Evolutionary conservation across 352 stramenopile species (phyloP), one percentile per base, ranked within the genome.

Genomic region (Phytophthora sansomeana): DNA sequence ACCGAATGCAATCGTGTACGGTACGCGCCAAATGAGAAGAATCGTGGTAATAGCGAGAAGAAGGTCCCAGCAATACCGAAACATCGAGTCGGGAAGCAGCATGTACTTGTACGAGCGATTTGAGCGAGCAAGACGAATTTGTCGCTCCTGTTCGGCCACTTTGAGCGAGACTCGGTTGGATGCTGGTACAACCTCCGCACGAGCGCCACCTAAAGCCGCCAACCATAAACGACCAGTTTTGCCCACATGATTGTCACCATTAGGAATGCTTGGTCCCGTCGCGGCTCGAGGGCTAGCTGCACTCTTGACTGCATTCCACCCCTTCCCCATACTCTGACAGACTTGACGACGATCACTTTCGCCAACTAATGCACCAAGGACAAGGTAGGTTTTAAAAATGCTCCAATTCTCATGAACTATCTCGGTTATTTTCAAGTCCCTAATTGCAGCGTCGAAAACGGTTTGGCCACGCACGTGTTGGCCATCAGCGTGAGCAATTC

Each of bases 131-230:
- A 82, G 62, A 30, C 77, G 80, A 57, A 85, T 28, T 54, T 69
- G 67, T 13, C 75, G 69, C 58, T 89, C 80, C 9, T 86, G 76
- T 16, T 85, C 80, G 10, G 74, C 65, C 28, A 89, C 77, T 67
- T 79, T 80, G 29, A 89, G 68, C 5, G 80, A 89, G 5, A 89
- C 66, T 38, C 80, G 77, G 38, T 89, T 89, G 0, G 76, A 78
- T 11, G 80, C 77, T 8, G 80, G 80, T 3, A 89, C 74, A 14
- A 89, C 68, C 32, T 86, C 80, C 3, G 69, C 58, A 8, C 64
- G 77, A 36, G 53, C 41, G 5, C 36, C 58, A 39, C 63, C 64
- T 29, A 73, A 24, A 16, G 63, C 69, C 33, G 53, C 16, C 13
- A 67, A 28, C 54, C 69, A 65, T 11, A 74, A 9, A 24, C 63